Conservation (phyloP, 2,329 filamentous ascomycete genomes). For the Chrysoporthe deuterocubensis region DNA sequence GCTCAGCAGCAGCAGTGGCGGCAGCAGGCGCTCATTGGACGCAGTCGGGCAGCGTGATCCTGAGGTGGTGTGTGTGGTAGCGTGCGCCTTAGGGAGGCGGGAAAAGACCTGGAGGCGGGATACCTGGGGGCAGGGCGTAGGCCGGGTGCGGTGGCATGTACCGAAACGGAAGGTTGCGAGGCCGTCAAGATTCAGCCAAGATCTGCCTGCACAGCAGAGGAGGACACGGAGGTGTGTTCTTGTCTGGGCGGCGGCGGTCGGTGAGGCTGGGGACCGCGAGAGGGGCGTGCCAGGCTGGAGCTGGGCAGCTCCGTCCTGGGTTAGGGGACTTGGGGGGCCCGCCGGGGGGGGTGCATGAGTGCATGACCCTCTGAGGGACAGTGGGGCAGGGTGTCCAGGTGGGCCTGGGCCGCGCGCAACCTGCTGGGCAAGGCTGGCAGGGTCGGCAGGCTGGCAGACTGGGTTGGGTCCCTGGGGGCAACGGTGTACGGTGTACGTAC, state of each 20-base stretch:
- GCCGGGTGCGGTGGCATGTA: constrained; percentile 3
- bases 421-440: background rate
- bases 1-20: background rate
- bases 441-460: background rate
- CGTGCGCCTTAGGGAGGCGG: background rate
- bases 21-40: constrained; percentile 13
- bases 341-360: background rate
- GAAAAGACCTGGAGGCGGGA: background rate
- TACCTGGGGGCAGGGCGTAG: background rate
- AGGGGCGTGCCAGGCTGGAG: background rate
- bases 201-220: too few species aligned
- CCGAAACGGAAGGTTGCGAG: background rate
- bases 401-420: background rate
- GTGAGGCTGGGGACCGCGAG: background rate
- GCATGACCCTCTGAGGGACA: background rate
- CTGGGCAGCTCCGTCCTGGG: constrained; percentile 14
- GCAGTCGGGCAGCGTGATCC: background rate
- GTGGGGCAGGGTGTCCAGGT: background rate
- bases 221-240: too few species aligned
- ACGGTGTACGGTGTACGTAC: background rate
- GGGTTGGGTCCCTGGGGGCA: too few species aligned
- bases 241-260: too few species aligned
- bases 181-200: too few species aligned
- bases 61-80: background rate
- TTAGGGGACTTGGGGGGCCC: constrained; percentile 14